Base-by-base conservation (phyloP, 352 stramenopile species). In the Phytopythium aichiense region DNA sequence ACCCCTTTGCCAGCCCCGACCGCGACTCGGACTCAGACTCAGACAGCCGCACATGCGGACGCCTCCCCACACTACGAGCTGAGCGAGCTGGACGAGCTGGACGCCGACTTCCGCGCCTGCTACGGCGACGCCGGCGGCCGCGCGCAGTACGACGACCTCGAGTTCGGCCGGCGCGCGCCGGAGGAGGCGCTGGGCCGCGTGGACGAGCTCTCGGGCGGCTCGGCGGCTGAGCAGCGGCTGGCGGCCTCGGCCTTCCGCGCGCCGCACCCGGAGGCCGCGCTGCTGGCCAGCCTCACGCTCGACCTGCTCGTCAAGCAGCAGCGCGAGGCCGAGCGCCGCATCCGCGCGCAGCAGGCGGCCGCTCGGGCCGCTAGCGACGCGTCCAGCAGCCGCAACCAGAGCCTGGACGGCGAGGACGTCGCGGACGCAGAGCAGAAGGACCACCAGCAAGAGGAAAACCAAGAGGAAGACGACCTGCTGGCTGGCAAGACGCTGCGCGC, bases 261-360 rank as follows among this genome's bases (percentile, higher is more conserved):
- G 2, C 35, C 54, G 23, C 48, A 59, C 54, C 12, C 54, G 6
- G 54, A 59, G 54, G 54, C 54, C 5, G 54, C 54, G 54, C 37
- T 59, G 37, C 23, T 59, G 9, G 54, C 54, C 13, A 56, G 52
- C 53, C 25, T 66, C 30, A 60, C 31, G 4, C 69, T 74, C 15
- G 66, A 76, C 53, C 73, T 73, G 38, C 64, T 59, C 37, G 37
- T 57, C 51, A 57, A 79, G 61, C 68, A 70, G 12, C 49, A 74
- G 60, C 61, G 62, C 56, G 69, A 76, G 25, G 71, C 73, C 58
- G 66, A 74, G 50, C 55, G 68, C n/a, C 55, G 55, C 20, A 38
- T 56, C 28, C 22, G 20, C 18, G 25, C 28, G 2, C 31, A 38
- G 51, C 18, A 43, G 28, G 31, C 15, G 20, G 20, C 42, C 42